Evolutionary conservation across 495 filamentous ascomycete species (phyloP).

Genomic region (Penicillium desertorum): DNA sequence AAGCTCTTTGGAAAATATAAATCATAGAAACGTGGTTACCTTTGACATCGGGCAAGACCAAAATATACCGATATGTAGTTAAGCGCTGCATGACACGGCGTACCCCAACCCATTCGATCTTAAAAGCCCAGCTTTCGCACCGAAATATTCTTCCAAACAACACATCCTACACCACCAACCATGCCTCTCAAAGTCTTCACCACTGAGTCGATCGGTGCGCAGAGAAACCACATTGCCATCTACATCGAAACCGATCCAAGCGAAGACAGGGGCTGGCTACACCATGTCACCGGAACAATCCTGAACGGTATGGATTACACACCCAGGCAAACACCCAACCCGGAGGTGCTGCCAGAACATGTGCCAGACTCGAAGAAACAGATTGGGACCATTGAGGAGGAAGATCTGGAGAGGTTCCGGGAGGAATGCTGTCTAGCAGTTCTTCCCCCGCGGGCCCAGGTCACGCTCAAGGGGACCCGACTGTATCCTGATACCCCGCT

Average conservation of each 20-base stretch:
- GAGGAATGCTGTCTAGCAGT: constrained; percentile 9
- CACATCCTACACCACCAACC: background rate
- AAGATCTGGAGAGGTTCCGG: constrained; percentile 6
- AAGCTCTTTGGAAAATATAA: background rate
- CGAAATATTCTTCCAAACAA: background rate
- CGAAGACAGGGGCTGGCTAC: constrained; percentile 7
- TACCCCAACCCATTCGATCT: background rate
- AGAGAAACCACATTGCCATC: constrained; percentile 14
- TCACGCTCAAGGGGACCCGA: constrained; percentile 3
- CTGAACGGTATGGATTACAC: constrained; percentile 15
- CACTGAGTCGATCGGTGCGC: constrained; percentile 8
- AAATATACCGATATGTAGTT: background rate
- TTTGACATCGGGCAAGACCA: background rate
- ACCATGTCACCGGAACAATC: constrained; percentile 17
- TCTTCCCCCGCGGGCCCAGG: constrained; percentile 12
- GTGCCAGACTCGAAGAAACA: constrained; percentile 11
- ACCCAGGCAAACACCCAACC: constrained; percentile 5
- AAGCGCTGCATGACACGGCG: background rate
- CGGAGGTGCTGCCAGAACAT: constrained; percentile 6
- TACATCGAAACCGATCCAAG: constrained; percentile 17
- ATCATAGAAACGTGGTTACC: background rate
- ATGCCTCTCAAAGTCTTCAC: constrained; percentile 12
- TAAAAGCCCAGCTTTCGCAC: background rate
- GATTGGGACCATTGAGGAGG: constrained; percentile 12
- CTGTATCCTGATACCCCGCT: constrained; percentile 15